phyloP scores from a whole-genome alignment of 495 filamentous ascomycete genomes.

The Penicillium steckii region DNA sequence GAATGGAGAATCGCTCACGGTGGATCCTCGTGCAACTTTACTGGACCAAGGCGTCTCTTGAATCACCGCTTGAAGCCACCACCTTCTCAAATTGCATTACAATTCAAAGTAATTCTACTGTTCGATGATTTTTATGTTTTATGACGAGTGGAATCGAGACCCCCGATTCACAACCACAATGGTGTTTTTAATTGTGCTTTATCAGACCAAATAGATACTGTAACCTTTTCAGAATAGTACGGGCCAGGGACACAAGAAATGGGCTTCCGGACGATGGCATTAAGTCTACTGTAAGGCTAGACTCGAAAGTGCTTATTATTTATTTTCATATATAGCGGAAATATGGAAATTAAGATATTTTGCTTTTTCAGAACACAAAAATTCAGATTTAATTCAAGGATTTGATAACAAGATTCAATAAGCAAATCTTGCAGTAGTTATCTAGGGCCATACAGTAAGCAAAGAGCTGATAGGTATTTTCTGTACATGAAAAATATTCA shows the following conservation, averaged over 20 bases:
- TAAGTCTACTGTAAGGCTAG: neutral
- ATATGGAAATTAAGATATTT: neutral
- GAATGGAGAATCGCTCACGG: neutral
- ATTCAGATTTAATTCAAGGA: neutral
- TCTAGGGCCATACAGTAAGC: neutral
- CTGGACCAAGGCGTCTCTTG: neutral
- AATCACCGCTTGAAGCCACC: neutral
- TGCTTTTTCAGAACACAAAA: neutral
- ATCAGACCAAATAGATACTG: neutral
- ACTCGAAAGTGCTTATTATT: neutral
- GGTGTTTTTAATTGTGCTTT: neutral
- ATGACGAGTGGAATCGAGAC: neutral
- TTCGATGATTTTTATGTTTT: neutral
- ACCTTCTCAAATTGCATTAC: neutral
- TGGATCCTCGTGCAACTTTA: neutral
- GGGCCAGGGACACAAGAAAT: neutral
- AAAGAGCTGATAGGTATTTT: neutral
- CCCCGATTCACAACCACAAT: neutral
- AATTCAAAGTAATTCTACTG: neutral
- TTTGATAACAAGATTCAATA: neutral
- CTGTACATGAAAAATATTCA: neutral
- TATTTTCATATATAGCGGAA: neutral
- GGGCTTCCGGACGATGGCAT: neutral
- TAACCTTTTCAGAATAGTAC: neutral
- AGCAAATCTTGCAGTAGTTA: neutral